phyloP scores from a whole-genome alignment of 176 grass and related monocot species.

The Areca catechu region DNA sequence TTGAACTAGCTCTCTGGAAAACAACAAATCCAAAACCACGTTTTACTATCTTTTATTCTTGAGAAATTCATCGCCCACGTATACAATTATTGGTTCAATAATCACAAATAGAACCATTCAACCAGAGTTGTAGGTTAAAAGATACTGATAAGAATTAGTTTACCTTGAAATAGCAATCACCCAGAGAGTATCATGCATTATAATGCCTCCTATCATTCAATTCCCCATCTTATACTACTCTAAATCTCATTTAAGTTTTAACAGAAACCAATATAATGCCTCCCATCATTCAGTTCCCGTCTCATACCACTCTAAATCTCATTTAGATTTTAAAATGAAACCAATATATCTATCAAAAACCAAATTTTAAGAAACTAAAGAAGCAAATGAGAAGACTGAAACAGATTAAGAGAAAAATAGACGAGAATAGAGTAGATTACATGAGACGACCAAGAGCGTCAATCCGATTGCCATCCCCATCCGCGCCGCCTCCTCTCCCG shows the following conservation, averaged over 20 bases:
- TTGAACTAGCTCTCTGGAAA: too few relatives aligned
- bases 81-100: too few relatives aligned
- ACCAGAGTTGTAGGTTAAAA: too few relatives aligned
- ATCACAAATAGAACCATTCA: too few relatives aligned
- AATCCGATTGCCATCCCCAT: constrained; percentile 30
- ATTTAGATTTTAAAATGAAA: not conserved
- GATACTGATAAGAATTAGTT: too few relatives aligned
- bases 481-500: not conserved
- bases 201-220: not conserved
- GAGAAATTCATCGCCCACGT: too few relatives aligned
- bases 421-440: constrained; percentile 15
- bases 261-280: not conserved
- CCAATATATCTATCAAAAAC: not conserved
- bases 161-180: too few relatives aligned
- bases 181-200: too few relatives aligned
- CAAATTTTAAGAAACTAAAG: not conserved
- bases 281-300: not conserved
- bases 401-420: not conserved
- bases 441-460: constrained; percentile 67
- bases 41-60: too few relatives aligned
- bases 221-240: not conserved
- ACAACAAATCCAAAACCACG: too few relatives aligned
- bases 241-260: not conserved
- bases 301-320: not conserved
- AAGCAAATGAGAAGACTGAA: not conserved